Evolutionary conservation across 192 early-diverging fungal genomes (phyloP).

Genomic region (Gonapodya prolifera): DNA sequence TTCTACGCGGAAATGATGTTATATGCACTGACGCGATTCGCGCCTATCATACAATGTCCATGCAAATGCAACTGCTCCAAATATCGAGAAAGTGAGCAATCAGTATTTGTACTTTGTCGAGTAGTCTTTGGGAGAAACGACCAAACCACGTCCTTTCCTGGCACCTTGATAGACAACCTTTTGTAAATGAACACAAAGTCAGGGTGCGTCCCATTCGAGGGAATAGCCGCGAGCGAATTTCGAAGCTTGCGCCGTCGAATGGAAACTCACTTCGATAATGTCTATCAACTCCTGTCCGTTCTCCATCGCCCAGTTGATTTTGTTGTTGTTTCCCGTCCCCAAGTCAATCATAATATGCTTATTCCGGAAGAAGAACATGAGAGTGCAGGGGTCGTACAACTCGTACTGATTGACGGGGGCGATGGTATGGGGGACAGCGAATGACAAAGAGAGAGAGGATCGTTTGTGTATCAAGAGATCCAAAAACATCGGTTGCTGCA

Average conservation of each 20-base stretch:
- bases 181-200: slow-evolving; percentile 8
- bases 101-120: slow-evolving; percentile 73
- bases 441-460: background rate
- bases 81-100: too few species aligned
- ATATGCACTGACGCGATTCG: too few species aligned
- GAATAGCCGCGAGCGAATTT: background rate
- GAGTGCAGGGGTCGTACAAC: slow-evolving; percentile 93
- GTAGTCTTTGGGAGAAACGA: slow-evolving; percentile 83
- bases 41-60: too few species aligned
- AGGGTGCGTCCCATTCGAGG: too few species aligned
- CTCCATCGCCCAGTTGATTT: slow-evolving; percentile 92
- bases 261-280: slow-evolving; percentile 34
- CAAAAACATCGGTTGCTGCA: too few species aligned
- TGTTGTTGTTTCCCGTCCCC: slow-evolving; percentile 99
- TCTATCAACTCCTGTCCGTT: slow-evolving; percentile 96
- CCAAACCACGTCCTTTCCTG: slow-evolving; percentile 89
- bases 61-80: too few species aligned
- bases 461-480: too few species aligned
- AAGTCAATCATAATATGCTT: slow-evolving; percentile 99
- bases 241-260: background rate
- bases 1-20: too few species aligned
- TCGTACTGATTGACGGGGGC: slow-evolving; percentile 46
- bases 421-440: background rate
- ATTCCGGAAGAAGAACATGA: slow-evolving; percentile 95
- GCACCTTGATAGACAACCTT: slow-evolving; percentile 88